phyloP scores from a whole-genome alignment of 2,329 filamentous ascomycete species.

The Colletotrichum falcatum region DNA sequence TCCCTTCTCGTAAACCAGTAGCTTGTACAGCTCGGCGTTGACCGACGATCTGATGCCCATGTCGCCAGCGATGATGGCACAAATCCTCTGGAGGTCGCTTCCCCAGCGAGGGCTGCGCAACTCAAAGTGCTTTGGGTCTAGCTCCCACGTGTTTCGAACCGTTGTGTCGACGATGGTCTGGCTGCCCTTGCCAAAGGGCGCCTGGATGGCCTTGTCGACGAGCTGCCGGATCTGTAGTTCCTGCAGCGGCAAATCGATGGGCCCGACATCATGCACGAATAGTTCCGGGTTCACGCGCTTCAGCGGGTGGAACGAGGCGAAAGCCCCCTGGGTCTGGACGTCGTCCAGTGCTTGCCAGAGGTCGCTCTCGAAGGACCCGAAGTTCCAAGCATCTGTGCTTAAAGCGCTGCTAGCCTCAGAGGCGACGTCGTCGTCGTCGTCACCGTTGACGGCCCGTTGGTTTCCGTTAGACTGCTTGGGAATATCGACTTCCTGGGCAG shows the following conservation, averaged over 20 bases:
- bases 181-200: slow-evolving; percentile 54
- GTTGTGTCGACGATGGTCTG: slow-evolving; percentile 55
- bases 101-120: slow-evolving; percentile 53
- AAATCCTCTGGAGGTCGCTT: slow-evolving; percentile 43
- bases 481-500: not conserved
- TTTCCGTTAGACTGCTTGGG: too few species aligned
- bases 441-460: not conserved
- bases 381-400: not conserved
- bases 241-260: slow-evolving; percentile 45
- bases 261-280: slow-evolving; percentile 42
- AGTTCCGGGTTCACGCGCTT: slow-evolving; percentile 27
- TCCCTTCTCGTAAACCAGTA: slow-evolving; percentile 63
- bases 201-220: slow-evolving; percentile 46
- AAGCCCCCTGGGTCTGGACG: slow-evolving; percentile 41
- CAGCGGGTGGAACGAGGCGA: slow-evolving; percentile 35
- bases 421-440: not conserved
- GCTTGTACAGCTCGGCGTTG: slow-evolving; percentile 56
- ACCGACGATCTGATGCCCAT: slow-evolving; percentile 50
- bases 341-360: slow-evolving; percentile 23
- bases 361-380: slow-evolving; percentile 22
- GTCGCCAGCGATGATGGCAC: slow-evolving; percentile 43
- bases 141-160: slow-evolving; percentile 58
- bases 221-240: slow-evolving; percentile 45
- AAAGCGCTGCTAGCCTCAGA: not conserved
- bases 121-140: slow-evolving; percentile 54